Evolutionary conservation across 768 basidiomycete species (phyloP).

Genomic region (Suillus luteus): DNA sequence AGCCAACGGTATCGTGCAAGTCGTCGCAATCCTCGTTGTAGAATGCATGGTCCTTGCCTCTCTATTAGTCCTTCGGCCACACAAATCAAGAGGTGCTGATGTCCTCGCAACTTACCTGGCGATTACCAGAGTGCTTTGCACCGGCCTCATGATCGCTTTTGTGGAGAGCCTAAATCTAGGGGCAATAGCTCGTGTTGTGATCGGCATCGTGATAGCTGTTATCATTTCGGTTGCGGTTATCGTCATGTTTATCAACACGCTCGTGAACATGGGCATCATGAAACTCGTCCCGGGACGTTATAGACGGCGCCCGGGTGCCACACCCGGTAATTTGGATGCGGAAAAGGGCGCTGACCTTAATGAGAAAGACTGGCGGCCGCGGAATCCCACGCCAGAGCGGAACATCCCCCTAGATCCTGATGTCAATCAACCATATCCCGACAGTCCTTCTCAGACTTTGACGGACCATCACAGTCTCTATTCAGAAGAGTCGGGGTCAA

Average conservation of each 20-base stretch:
- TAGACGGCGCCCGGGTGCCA: conserved; percentile 19
- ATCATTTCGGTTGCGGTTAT: conserved; percentile 72
- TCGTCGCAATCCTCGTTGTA: conserved; percentile 64
- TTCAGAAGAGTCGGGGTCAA: conserved; percentile 37
- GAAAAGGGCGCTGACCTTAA: conserved; percentile 33
- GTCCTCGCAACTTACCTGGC: conserved; percentile 68
- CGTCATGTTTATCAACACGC: conserved; percentile 66
- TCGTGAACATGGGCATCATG: conserved; percentile 49
- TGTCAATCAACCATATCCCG: conserved; percentile 47
- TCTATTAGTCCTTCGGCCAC: conserved; percentile 59
- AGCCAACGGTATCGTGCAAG: conserved; percentile 62
- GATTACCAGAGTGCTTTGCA: conserved; percentile 66
- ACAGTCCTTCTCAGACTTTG: conserved; percentile 31
- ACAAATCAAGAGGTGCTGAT: conserved; percentile 68
- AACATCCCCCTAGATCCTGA: conserved; percentile 42
- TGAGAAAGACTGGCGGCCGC: conserved; percentile 37
- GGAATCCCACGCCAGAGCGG: conserved; percentile 56
- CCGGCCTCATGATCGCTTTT: conserved; percentile 77
- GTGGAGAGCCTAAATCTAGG: conserved; percentile 60
- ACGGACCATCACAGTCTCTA: conserved; percentile 29
- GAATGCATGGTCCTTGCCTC: conserved; percentile 62
- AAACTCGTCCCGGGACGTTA: conserved; percentile 26
- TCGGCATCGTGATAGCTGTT: conserved; percentile 74
- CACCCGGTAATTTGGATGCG: conserved; percentile 22
- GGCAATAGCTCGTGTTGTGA: conserved; percentile 79